Base-by-base conservation (phyloP, 108 stramenopile genomes). In the Halocafeteria seosinensis region DNA sequence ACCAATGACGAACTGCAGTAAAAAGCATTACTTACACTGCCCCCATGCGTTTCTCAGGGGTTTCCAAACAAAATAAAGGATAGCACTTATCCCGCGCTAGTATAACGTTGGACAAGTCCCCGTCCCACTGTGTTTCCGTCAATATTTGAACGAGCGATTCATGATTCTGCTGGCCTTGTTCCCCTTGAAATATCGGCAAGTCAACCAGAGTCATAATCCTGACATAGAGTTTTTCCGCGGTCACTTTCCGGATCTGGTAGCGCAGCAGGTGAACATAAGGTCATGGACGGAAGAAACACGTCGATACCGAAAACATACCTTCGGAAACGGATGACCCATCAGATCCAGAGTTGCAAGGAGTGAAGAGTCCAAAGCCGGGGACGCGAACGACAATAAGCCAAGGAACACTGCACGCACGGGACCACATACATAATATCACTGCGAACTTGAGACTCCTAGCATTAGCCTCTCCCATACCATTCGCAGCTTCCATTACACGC, bases 301-400 rank as follows among this genome's bases (percentile, higher is more conserved):
- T n/a, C n/a, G n/a, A n/a, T n/a, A n/a, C n/a, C n/a, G n/a, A n/a
- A n/a, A n/a, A n/a, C 94, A 71, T 4, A 96, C 85, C 27, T 85
- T 79, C 34, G 94, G 94, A 67, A 84, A 96, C 0, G 62, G 79
- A 61, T 93, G 92, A 1, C 66, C 74, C 13, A 92, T 73, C 63
- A 91, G 65, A 27, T 37, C 61, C 67, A 89, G 79, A 4, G 87
- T 50, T 62, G 85, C 83, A 1, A 64, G 60, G 62, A 88, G 55
- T 21, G 81, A 63, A 1, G 76, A 72, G 27, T 76, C 38, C 23
- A 65, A 50, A 55, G 70, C 65, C 55, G 71, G 50, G 38, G 58
- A 42, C 26, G 33, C 52, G 2, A 55, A 32, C 30, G 36, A 23
- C 36, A 87, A 55, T 37, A 87, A 67, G 33, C 68, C 76, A 27